Conservation (phyloP, 805 yeast genomes). For the Pichia deserticola region DNA sequence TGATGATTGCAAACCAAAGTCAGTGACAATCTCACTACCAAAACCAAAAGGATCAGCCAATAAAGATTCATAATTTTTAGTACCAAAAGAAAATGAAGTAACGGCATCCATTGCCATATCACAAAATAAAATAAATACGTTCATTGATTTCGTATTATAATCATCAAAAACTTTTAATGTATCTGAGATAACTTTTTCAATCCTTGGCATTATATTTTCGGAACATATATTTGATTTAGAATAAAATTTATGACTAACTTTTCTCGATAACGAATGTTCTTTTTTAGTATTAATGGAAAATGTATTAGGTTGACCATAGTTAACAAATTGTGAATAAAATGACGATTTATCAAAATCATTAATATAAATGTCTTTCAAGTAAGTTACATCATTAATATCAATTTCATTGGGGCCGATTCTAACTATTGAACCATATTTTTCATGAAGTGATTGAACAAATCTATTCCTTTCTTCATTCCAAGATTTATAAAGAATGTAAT, state of each 20-base stretch:
- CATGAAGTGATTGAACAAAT: constrained; percentile 43
- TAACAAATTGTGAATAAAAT: constrained; percentile 54
- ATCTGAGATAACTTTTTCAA: constrained; percentile 28
- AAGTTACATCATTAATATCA: constrained; percentile 45
- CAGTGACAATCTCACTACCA: constrained; percentile 36
- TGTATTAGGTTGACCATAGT: constrained; percentile 51
- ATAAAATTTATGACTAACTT: constrained; percentile 34
- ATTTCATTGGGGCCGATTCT: constrained; percentile 55
- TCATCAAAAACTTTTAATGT: constrained; percentile 20
- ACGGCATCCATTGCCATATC: constrained; percentile 67
- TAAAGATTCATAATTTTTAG: constrained; percentile 37
- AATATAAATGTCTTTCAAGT: constrained; percentile 48
- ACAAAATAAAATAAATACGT: constrained; percentile 58
- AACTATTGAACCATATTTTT: constrained; percentile 53
- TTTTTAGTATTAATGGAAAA: constrained; percentile 47
- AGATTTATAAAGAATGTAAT: constrained; percentile 35
- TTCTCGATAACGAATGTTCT: constrained; percentile 39
- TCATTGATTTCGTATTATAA: constrained; percentile 30
- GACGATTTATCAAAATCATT: constrained; percentile 47
- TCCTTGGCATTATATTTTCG: constrained; percentile 25
- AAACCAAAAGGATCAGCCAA: constrained; percentile 31
- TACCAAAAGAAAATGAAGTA: constrained; percentile 53
- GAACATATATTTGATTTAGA: constrained; percentile 37
- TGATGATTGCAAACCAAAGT: constrained; percentile 43
- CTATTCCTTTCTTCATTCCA: constrained; percentile 43